Percentiles rank a stretch among this genome's conserved stretches.
Evolutionary conservation across 805 yeast genomes (phyloP).

Genomic region (Barnettozyma sucrosica): DNA sequence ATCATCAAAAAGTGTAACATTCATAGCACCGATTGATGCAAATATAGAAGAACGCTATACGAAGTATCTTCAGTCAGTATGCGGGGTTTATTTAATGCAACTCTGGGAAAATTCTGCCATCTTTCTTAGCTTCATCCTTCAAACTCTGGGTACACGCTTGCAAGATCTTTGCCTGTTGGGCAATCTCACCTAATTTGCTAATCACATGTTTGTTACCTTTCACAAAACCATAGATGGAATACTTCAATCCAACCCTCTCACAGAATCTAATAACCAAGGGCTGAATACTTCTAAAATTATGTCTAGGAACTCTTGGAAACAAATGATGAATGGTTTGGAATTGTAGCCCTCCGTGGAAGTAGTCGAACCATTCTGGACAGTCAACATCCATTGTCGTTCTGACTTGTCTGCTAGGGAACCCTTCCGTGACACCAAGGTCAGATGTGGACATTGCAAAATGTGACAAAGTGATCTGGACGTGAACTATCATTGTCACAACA

Average conservation of each 20-base stretch:
- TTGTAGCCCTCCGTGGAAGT: constrained; percentile 86
- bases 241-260: constrained; percentile 65
- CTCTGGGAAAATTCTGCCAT: constrained; percentile 19
- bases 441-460: constrained; percentile 94
- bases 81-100: background rate
- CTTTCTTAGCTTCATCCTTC: constrained; percentile 42
- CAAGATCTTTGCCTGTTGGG: constrained; percentile 71
- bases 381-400: constrained; percentile 94
- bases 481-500: constrained; percentile 83
- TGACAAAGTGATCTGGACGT: constrained; percentile 83
- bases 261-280: constrained; percentile 70
- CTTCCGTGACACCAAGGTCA: constrained; percentile 74
- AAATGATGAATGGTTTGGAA: constrained; percentile 88
- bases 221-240: constrained; percentile 79
- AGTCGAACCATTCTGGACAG: constrained; percentile 90
- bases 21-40: no score
- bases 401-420: constrained; percentile 73
- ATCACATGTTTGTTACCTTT: constrained; percentile 73
- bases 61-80: background rate
- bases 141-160: constrained; percentile 65
- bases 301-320: constrained; percentile 86
- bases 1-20: no score
- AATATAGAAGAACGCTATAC: no score
- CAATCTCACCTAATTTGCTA: constrained; percentile 63
- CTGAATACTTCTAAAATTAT: constrained; percentile 74